Conservation (phyloP, 169 alveolate species). For the Cryptosporidium ubiquitum region DNA sequence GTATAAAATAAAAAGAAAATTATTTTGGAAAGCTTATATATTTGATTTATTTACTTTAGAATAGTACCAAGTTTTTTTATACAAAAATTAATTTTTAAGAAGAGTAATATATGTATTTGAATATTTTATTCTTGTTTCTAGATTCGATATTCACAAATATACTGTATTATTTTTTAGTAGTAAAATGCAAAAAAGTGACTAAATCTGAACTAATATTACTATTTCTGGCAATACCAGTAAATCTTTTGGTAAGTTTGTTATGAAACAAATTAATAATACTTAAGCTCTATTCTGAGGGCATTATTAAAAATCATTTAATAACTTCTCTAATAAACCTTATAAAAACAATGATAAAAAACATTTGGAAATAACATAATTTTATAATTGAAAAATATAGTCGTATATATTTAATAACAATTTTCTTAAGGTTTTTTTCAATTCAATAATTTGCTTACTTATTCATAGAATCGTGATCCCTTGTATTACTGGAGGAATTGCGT, state of each 20-base stretch:
- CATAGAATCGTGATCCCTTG: conserved; percentile 49
- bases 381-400: neutral
- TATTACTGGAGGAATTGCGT: conserved; percentile 81
- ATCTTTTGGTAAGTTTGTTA: conserved; percentile 4
- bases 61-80: too few relatives aligned
- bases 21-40: neutral
- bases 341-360: too few relatives aligned
- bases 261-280: neutral
- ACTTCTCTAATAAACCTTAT: too few relatives aligned
- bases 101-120: neutral
- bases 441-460: neutral
- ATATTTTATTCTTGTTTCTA: neutral
- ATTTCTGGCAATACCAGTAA: neutral
- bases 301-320: too few relatives aligned
- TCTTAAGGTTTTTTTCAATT: neutral
- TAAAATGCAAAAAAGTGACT: neutral
- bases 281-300: neutral
- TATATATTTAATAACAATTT: neutral
- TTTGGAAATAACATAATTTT: neutral
- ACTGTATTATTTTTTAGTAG: neutral
- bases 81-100: too few relatives aligned
- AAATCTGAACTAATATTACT: neutral
- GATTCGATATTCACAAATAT: neutral
- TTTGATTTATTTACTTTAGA: too few relatives aligned
- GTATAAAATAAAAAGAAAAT: neutral